Percentiles rank a stretch among this genome's conserved stretches.
Evolutionary conservation across 2,329 filamentous ascomycete genomes (phyloP).

Genomic region (Leptoxyphium fumago): DNA sequence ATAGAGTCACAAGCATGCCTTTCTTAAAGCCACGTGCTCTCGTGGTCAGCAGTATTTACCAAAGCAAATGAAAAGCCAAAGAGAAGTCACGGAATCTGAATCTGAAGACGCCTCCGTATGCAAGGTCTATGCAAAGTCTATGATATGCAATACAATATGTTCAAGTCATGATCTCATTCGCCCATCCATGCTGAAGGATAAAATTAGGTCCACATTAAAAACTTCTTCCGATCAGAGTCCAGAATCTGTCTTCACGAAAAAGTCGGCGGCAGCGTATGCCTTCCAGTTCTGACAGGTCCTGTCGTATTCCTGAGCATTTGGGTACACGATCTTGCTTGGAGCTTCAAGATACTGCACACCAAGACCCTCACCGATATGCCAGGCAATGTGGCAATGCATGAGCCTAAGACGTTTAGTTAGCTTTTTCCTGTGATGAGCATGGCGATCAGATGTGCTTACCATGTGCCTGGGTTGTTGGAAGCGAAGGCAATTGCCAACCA

Average conservation of each 20-base stretch:
- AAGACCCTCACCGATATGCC: constrained; percentile 47
- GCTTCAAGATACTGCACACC: constrained; percentile 39
- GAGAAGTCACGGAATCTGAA: no score
- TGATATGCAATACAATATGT: no score
- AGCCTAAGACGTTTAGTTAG: background rate
- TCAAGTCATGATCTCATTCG: no score
- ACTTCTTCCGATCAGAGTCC: constrained; percentile 8
- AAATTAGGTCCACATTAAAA: constrained; percentile 16
- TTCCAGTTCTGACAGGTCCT: constrained; percentile 21
- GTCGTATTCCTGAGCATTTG: constrained; percentile 13
- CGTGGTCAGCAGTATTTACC: no score
- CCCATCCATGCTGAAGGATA: background rate
- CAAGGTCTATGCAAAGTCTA: no score
- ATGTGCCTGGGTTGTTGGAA: constrained; percentile 36
- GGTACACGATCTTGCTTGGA: constrained; percentile 18
- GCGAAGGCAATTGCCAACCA: constrained; percentile 36
- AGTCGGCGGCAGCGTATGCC: constrained; percentile 17
- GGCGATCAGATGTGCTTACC: no score
- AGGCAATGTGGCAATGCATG: constrained; percentile 43
- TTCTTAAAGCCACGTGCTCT: no score
- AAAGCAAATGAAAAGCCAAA: no score
- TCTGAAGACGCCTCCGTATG: no score
- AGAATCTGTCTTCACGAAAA: constrained; percentile 25
- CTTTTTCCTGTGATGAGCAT: background rate
- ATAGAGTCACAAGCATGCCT: no score